Evolutionary conservation across 164 flowering plant species (phyloP).

Genomic region (Berberis vulgaris): DNA sequence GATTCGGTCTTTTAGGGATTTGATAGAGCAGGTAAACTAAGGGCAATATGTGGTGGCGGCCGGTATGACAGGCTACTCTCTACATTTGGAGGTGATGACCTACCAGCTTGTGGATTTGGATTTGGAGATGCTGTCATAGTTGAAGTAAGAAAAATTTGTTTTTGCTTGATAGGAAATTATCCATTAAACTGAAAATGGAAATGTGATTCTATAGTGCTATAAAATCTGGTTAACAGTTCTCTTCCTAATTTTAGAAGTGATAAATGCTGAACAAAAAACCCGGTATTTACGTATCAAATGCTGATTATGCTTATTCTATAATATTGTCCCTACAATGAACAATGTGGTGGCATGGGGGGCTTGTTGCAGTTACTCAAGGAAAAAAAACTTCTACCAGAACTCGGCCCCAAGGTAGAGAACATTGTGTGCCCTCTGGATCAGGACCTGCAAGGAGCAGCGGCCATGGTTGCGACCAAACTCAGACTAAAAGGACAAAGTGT

Average conservation of each 20-base stretch:
- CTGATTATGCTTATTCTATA: no score
- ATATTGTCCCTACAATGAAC: background rate
- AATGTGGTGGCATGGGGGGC: background rate
- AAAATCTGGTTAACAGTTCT: no score
- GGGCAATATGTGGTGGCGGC: constrained; percentile 98
- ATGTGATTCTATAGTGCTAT: no score
- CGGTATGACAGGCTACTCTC: constrained; percentile 77
- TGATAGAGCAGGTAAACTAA: constrained; percentile 73
- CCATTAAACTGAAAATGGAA: no score
- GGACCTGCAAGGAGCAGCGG: constrained; percentile 75
- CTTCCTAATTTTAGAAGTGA: no score
- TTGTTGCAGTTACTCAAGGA: constrained; percentile 74
- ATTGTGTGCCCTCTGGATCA: constrained; percentile 74
- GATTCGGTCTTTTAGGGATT: constrained; percentile 43
- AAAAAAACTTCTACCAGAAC: constrained; percentile 60
- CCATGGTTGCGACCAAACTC: constrained; percentile 58
- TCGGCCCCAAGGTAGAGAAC: constrained; percentile 57
- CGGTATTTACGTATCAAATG: no score
- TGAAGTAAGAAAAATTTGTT: constrained; percentile 46
- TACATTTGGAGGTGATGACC: constrained; percentile 87
- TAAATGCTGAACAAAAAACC: no score
- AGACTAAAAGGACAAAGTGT: constrained; percentile 77
- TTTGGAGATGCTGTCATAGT: constrained; percentile 96
- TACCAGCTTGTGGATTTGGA: constrained; percentile 96
- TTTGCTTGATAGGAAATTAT: no score